These are phyloP conservation scores for Coprinopsis sp. DNA, from an alignment of 768 basidiomycete genomes.

Conservation along the genomic window DNA sequence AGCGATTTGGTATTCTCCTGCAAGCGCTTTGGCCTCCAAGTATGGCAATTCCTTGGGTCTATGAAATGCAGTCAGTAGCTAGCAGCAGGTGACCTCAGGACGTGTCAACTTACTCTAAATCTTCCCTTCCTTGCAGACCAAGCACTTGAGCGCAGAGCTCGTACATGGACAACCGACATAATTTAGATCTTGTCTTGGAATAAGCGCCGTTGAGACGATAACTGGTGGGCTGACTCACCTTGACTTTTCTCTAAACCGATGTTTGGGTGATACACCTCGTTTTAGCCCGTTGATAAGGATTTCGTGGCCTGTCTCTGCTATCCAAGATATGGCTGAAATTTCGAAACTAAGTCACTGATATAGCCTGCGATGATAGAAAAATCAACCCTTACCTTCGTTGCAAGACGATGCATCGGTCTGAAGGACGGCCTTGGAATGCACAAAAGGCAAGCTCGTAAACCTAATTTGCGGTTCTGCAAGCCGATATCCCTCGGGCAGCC, in stretches of 20 bases:
- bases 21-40: conserved; percentile 6
- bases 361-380: background rate
- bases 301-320: conserved; percentile 49
- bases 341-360: background rate
- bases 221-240: conserved; percentile 34
- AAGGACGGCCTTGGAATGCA: conserved; percentile 45
- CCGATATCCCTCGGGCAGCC: conserved; percentile 43
- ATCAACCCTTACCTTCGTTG: conserved; percentile 56
- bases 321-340: conserved; percentile 64
- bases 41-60: conserved; percentile 1
- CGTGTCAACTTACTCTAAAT: background rate
- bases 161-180: conserved; percentile 42
- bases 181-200: conserved; percentile 16
- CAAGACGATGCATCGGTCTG: conserved; percentile 45
- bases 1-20: conserved; percentile 38
- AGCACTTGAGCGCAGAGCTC: conserved; percentile 34
- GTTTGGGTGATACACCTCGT: conserved; percentile 71
- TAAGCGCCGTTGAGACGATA: background rate
- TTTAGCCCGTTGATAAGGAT: conserved; percentile 76
- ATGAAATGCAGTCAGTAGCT: background rate
- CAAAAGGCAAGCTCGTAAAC: conserved; percentile 59
- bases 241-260: conserved; percentile 56
- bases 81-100: background rate
- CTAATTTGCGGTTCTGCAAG: conserved; percentile 45
- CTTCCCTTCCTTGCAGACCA: background rate